phyloP scores from a whole-genome alignment of 352 stramenopile species.

The Globisporangium iwayamae region DNA sequence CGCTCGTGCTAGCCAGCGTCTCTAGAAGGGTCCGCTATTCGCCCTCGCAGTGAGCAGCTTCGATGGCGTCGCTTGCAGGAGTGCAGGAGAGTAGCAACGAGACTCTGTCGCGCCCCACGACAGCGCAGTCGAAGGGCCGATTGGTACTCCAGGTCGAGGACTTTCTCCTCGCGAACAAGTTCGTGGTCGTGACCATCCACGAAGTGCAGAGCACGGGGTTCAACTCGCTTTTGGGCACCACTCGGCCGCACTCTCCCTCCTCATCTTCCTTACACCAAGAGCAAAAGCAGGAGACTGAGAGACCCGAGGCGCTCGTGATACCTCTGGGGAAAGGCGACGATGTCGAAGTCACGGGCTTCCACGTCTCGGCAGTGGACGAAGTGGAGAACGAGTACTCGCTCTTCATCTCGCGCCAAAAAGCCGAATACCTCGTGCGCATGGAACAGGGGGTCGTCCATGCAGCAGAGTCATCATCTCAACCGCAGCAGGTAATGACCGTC shows the following conservation, averaged over 20 bases:
- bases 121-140: constrained; percentile 13
- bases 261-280: background rate
- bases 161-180: constrained; percentile 29
- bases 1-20: background rate
- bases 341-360: constrained; percentile 27
- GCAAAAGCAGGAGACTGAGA: background rate
- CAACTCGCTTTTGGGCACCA: constrained; percentile 10
- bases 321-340: background rate
- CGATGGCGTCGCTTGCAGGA: constrained; percentile 12
- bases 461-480: background rate
- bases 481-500: constrained; percentile 1
- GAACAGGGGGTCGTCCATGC: constrained; percentile 13
- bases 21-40: background rate
- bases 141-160: constrained; percentile 36
- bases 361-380: constrained; percentile 55
- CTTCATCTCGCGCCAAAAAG: constrained; percentile 41
- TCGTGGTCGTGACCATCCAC: constrained; percentile 34
- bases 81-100: background rate
- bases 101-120: constrained; percentile 1
- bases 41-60: background rate
- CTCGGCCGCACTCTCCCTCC: background rate
- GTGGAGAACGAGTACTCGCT: constrained; percentile 66
- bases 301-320: background rate
- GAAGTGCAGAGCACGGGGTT: constrained; percentile 22
- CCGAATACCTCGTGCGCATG: constrained; percentile 37